Evolutionary conservation across 2,329 filamentous ascomycete genomes (phyloP).

Genomic region (Penicillium crustosum): DNA sequence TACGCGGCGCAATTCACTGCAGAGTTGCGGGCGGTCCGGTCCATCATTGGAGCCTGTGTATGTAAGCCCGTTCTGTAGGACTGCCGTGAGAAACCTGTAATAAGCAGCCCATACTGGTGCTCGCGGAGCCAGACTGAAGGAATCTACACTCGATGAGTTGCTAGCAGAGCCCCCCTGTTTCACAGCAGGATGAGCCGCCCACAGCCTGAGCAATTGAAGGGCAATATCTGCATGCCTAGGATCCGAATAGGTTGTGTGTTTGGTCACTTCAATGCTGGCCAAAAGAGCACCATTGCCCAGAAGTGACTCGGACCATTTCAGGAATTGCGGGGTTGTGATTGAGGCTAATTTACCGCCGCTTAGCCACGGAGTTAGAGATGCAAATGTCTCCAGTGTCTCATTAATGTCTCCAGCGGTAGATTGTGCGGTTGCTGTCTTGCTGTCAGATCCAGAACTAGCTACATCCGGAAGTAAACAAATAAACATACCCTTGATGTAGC

Average conservation of each 20-base stretch:
- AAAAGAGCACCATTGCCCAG: conserved; percentile 74
- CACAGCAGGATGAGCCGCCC: conserved; percentile 42
- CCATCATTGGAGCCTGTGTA: conserved; percentile 39
- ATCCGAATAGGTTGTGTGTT: conserved; percentile 20
- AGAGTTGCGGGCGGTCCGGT: conserved; percentile 61
- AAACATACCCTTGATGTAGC: conserved; percentile 71
- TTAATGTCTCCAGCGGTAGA: conserved; percentile 41
- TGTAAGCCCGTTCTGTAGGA: conserved; percentile 58
- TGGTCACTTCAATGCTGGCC: conserved; percentile 54
- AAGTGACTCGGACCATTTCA: conserved; percentile 76
- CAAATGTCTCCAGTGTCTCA: conserved; percentile 68
- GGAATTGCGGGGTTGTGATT: conserved; percentile 62
- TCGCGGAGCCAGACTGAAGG: conserved; percentile 27
- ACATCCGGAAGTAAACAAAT: conserved; percentile 1
- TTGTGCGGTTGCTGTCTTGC: conserved; percentile 46
- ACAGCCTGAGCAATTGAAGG: conserved; percentile 50
- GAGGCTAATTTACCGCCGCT: conserved; percentile 34
- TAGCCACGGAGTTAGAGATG: conserved; percentile 65
- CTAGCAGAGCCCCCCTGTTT: conserved; percentile 28
- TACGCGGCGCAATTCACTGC: conserved; percentile 73
- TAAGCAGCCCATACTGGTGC: conserved; percentile 77
- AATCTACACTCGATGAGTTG: conserved; percentile 20
- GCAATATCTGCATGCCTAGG: conserved; percentile 39
- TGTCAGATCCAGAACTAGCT: conserved; percentile 13
- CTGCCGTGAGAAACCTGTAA: conserved; percentile 73